Conservation (phyloP, 352 stramenopile genomes). For the Blastocystis sp. region DNA sequence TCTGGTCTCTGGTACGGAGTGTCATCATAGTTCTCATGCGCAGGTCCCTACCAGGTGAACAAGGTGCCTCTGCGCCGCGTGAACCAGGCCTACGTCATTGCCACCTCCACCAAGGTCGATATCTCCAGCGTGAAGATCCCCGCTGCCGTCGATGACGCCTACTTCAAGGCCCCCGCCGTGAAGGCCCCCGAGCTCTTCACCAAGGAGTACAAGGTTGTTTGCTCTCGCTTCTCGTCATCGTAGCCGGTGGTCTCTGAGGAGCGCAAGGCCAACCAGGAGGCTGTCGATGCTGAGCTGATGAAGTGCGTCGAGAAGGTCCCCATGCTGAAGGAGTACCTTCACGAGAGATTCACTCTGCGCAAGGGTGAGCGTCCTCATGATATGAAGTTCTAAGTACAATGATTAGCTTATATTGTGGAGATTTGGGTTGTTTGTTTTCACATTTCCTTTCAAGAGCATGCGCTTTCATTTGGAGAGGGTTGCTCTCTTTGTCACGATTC, state of each 20-base stretch:
- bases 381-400: slow-evolving; percentile 94
- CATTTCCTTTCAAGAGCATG: no score
- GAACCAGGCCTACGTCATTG: slow-evolving; percentile 98
- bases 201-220: slow-evolving; percentile 75
- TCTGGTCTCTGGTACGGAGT: slow-evolving; percentile 73
- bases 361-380: slow-evolving; percentile 95
- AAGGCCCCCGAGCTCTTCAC: slow-evolving; percentile 85
- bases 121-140: slow-evolving; percentile 86
- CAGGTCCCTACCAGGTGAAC: slow-evolving; percentile 97
- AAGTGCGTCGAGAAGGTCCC: slow-evolving; percentile 77
- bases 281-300: slow-evolving; percentile 86
- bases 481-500: not conserved
- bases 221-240: slow-evolving; percentile 90
- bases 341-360: slow-evolving; percentile 93
- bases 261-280: slow-evolving; percentile 97
- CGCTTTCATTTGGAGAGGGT: not conserved
- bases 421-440: slow-evolving; percentile 61
- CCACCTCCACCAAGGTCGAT: slow-evolving; percentile 93
- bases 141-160: slow-evolving; percentile 85
- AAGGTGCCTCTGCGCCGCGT: slow-evolving; percentile 93
- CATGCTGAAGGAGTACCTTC: slow-evolving; percentile 96
- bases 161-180: slow-evolving; percentile 86
- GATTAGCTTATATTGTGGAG: slow-evolving; percentile 55
- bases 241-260: slow-evolving; percentile 88
- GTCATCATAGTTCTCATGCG: not conserved